phyloP scores from a whole-genome alignment of 2,329 filamentous ascomycete genomes.

The Xylaria sp. region DNA sequence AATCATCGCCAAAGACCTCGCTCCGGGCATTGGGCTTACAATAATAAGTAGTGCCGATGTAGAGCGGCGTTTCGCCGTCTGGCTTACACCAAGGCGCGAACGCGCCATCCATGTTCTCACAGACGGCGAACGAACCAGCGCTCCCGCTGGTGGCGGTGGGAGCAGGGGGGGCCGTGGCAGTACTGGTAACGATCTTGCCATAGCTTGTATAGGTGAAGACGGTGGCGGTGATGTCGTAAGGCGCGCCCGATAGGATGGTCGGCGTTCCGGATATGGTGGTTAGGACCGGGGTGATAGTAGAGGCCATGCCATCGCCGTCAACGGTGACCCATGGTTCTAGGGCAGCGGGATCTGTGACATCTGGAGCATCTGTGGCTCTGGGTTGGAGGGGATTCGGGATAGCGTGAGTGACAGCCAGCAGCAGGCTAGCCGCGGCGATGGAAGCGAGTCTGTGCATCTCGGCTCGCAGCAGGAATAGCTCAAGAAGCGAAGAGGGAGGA shows the following conservation, averaged over 20 bases:
- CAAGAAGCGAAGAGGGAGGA: background rate
- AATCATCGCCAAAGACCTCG: background rate
- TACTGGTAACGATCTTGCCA: conserved; percentile 48
- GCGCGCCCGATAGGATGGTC: conserved; percentile 51
- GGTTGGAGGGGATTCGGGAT: conserved; percentile 39
- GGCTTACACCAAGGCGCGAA: conserved; percentile 65
- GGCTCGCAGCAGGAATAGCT: too few relatives aligned
- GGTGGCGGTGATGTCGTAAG: conserved; percentile 55
- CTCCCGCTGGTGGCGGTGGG: conserved; percentile 54
- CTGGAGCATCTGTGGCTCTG: conserved; percentile 29
- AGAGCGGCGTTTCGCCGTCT: conserved; percentile 54
- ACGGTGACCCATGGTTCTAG: conserved; percentile 64
- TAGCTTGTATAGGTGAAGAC: conserved; percentile 50
- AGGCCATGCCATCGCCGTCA: conserved; percentile 57
- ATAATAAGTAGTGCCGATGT: conserved; percentile 61
- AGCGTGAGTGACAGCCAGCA: conserved; percentile 42
- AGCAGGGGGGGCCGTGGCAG: conserved; percentile 54
- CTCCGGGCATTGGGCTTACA: conserved; percentile 48
- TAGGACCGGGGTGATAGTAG: conserved; percentile 60
- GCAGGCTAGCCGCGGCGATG: conserved; percentile 38
- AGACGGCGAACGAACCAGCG: conserved; percentile 61
- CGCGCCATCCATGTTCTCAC: conserved; percentile 58
- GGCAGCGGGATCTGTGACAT: conserved; percentile 38
- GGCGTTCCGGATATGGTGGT: conserved; percentile 60
- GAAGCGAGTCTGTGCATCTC: conserved; percentile 38